These are phyloP conservation scores for Arthrobotrys sphaeroides DNA, from an alignment of 2,329 filamentous ascomycete genomes.

Conservation along the genomic window DNA sequence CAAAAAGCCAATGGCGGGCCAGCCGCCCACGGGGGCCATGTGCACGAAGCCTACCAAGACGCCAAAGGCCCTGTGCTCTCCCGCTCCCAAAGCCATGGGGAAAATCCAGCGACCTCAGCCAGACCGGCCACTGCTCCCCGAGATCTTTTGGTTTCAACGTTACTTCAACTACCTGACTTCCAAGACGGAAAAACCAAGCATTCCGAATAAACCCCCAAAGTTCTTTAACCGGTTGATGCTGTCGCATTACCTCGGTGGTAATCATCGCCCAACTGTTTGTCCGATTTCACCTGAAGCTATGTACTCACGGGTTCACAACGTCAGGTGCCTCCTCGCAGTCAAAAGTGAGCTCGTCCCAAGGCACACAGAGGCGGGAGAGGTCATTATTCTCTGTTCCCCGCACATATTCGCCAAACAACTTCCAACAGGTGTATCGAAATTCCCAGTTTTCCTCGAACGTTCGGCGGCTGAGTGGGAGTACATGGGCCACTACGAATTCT, in stretches of 20 bases:
- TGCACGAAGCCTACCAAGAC: background rate
- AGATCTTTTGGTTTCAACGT: conserved; percentile 36
- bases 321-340: conserved; percentile 13
- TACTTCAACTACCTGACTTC: conserved; percentile 10
- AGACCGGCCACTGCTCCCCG: background rate
- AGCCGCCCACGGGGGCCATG: background rate
- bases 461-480: conserved; percentile 18
- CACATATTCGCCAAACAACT: background rate
- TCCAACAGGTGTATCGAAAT: background rate
- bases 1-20: background rate
- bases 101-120: background rate
- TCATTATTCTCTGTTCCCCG: conserved; percentile 9
- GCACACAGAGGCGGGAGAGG: background rate
- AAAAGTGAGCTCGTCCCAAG: conserved; percentile 1
- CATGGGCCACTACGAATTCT: conserved; percentile 39
- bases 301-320: background rate
- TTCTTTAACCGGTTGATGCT: conserved; percentile 15
- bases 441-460: conserved; percentile 42
- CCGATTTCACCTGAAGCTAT: background rate
- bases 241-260: conserved; percentile 34
- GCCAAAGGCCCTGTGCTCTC: background rate
- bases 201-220: background rate
- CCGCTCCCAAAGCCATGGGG: background rate
- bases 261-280: background rate
- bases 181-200: background rate